A percentile compares a stretch with the other conserved stretches of the same genome.
phyloP scores from a whole-genome alignment of 2,329 filamentous ascomycete genomes.

The Nemania sp. region DNA sequence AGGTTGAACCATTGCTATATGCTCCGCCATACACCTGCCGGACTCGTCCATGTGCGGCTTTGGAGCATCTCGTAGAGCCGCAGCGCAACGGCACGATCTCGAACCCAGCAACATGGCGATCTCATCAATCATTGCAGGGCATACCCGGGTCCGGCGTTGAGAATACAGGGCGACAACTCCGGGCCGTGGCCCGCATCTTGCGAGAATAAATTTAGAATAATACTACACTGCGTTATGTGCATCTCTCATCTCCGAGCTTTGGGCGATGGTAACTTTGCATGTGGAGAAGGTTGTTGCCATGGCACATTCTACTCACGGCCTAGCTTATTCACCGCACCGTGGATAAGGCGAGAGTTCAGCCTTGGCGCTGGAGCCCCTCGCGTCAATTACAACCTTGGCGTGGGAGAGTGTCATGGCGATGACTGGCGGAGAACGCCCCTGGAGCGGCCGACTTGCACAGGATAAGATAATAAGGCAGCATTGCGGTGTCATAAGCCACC shows the following conservation, averaged over 20 bases:
- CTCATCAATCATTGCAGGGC: not conserved
- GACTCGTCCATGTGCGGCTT: not conserved
- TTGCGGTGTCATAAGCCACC: conserved; percentile 1
- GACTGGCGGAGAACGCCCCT: not conserved
- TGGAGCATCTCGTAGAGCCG: not conserved
- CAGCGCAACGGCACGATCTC: not conserved
- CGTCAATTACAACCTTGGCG: conserved; percentile 16
- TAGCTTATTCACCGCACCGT: conserved; percentile 30
- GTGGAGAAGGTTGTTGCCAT: conserved; percentile 27
- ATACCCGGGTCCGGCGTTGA: not conserved
- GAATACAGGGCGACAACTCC: conserved; percentile 9
- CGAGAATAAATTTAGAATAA: conserved; percentile 8
- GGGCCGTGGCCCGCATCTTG: not conserved
- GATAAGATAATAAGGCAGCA: conserved; percentile 12
- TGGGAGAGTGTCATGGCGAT: conserved; percentile 1
- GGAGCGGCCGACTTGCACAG: not conserved
- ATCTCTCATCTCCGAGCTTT: conserved; percentile 8
- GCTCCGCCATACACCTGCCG: conserved; percentile 6
- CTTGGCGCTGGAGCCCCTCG: conserved; percentile 30
- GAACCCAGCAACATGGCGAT: not conserved
- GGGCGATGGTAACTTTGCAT: conserved; percentile 1
- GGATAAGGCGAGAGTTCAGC: conserved; percentile 27
- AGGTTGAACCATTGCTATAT: conserved; percentile 18
- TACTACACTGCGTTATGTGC: conserved; percentile 3
- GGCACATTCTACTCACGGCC: conserved; percentile 40